Base-by-base conservation (phyloP, 176 grass and related monocot genomes). In the Lolium perenne region DNA sequence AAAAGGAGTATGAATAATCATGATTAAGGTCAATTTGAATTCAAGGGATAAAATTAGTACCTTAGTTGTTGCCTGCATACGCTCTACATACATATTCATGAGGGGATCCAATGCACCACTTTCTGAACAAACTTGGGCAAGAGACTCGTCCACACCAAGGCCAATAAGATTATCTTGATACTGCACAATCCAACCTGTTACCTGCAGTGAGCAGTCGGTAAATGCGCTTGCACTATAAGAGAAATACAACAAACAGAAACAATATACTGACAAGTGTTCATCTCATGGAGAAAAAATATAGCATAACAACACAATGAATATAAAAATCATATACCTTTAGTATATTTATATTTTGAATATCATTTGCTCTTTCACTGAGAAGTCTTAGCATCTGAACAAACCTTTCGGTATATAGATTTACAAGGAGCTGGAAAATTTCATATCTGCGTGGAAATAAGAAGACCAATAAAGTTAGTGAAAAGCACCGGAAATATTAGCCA, bases 81-180 rank as follows among this genome's bases (percentile, higher is more conserved):
- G 91, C 43, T 99, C 97, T 80, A 99, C 91, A 83, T 99, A 99
- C 82, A 95, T 95, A 87, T 99, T 97, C 97, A 99, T 99, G 55
- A 99, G 94, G 20, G 97, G 97, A 85, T 99, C 97, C 89, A 99
- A 76, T 72, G 97, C 97, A 87, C 97, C 97, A 91, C 97, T 97
- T 94, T 99, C 92, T 74, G 97, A 99, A 87, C 94, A 96, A 92
- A 99, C 97, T 97, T 99, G 97, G 51, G 97, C 94, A 85, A 99
- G 86, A 61, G 94, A 99, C 51, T 99, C 94, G 69, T 94, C 97
- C 84, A 99, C 97, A 81, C 92, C 94, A 83, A 99, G 97, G 55
- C 77, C 90, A 87, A 99, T 94, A 79, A 99, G 87, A 82, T 94
- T 99, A 73, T 99, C 97, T 97, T 97, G 94, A 85, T 99, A 99